These are phyloP conservation scores for Quercus gilva DNA, from an alignment of 306 rosid genomes.

Conservation along the genomic window DNA sequence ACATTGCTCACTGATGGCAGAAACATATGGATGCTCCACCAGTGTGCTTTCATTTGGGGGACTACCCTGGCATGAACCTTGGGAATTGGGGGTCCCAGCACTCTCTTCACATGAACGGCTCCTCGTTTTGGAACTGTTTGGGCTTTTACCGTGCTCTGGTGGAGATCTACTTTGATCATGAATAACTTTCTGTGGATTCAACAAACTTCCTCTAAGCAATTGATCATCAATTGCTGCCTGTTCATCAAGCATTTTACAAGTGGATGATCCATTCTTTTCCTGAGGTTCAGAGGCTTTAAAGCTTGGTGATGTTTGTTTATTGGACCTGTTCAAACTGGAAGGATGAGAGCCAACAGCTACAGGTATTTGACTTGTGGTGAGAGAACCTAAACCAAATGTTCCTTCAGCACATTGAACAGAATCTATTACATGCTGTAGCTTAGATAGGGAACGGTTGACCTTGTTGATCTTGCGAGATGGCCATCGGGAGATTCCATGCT, in stretches of 20 bases:
- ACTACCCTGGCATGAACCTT: conserved; percentile 75
- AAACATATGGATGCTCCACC: conserved; percentile 34
- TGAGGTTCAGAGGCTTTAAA: conserved; percentile 35
- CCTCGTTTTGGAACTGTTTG: conserved; percentile 39
- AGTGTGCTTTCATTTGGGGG: conserved; percentile 49
- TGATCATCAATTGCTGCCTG: conserved; percentile 40
- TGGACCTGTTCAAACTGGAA: conserved; percentile 41
- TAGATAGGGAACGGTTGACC: conserved; percentile 74
- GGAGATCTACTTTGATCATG: conserved; percentile 29
- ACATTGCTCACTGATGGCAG: conserved; percentile 41
- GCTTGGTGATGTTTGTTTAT: conserved; percentile 34
- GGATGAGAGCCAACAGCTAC: conserved; percentile 46
- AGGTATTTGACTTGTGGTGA: conserved; percentile 48
- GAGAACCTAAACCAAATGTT: conserved; percentile 58
- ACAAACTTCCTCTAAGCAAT: conserved; percentile 32
- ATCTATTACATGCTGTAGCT: conserved; percentile 77
- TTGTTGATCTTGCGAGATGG: conserved; percentile 92
- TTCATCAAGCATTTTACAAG: conserved; percentile 33
- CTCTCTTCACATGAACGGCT: conserved; percentile 76
- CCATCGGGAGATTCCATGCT: conserved; percentile 91
- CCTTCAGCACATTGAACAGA: conserved; percentile 88
- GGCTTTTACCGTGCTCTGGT: conserved; percentile 31
- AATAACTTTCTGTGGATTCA: conserved; percentile 29
- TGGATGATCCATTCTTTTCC: conserved; percentile 43
- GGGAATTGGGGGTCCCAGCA: conserved; percentile 64